These are phyloP conservation scores for Lichtheimia ramosa DNA, from an alignment of 371 early-diverging fungal species.

Conservation along the genomic window DNA sequence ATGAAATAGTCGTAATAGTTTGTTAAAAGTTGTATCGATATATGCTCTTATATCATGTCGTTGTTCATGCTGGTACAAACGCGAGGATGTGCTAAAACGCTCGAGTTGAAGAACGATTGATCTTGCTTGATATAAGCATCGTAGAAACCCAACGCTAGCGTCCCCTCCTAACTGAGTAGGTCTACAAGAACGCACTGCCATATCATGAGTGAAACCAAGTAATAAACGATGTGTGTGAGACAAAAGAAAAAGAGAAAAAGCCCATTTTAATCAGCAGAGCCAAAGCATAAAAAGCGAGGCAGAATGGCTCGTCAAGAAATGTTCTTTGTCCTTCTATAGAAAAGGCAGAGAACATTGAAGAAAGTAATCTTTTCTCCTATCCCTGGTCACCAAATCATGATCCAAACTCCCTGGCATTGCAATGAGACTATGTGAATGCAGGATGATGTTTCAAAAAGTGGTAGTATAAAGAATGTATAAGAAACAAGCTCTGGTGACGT, in stretches of 20 bases:
- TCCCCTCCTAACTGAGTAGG: not conserved
- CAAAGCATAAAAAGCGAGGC: not conserved
- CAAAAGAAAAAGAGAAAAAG: not conserved
- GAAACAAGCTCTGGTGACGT: no score
- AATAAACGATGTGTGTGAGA: not conserved
- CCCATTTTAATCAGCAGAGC: not conserved
- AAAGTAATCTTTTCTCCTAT: not conserved
- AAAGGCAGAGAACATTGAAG: not conserved
- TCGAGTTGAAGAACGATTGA: not conserved
- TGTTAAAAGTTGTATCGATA: not conserved
- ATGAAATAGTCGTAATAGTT: not conserved
- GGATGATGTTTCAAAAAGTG: no score
- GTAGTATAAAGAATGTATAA: no score
- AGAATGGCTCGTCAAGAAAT: not conserved
- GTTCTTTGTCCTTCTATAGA: not conserved
- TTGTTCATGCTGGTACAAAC: not conserved
- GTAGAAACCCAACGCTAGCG: not conserved
- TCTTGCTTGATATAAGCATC: not conserved
- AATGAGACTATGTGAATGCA: no score
- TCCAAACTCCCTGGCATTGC: no score
- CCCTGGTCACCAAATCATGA: no score
- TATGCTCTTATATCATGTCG: not conserved
- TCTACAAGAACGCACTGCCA: not conserved
- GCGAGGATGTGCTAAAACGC: not conserved
- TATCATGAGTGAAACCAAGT: conserved; percentile 1